Evolutionary conservation across 768 basidiomycete species (phyloP).

Genomic region (Boletales sp.): DNA sequence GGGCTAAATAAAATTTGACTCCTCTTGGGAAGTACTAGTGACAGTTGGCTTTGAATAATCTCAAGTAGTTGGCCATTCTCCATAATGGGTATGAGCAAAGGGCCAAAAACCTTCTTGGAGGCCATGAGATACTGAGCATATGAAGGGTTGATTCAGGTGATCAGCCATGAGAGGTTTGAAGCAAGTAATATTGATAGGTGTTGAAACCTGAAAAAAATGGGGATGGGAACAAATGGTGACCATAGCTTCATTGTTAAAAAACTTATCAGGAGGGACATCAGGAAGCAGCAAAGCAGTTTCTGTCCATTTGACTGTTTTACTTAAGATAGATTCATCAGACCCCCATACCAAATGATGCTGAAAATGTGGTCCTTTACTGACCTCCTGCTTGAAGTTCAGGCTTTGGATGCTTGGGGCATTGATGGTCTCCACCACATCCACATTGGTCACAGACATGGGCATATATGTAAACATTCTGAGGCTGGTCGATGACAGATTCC

Average conservation of each 20-base stretch:
- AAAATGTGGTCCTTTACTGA: neutral
- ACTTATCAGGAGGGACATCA: neutral
- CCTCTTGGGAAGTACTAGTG: too few species aligned
- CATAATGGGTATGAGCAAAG: constrained; percentile 25
- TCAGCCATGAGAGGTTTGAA: constrained; percentile 24
- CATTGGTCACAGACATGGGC: neutral
- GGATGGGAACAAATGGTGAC: constrained; percentile 7
- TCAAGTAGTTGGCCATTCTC: neutral
- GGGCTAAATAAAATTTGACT: neutral
- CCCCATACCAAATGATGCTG: neutral
- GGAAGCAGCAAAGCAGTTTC: neutral
- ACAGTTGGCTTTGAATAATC: too few species aligned
- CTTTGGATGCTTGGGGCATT: neutral
- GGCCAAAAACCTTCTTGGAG: constrained; percentile 47
- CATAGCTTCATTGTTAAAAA: neutral
- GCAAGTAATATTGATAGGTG: constrained; percentile 32
- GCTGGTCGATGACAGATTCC: neutral
- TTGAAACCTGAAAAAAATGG: constrained; percentile 35
- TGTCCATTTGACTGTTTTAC: neutral
- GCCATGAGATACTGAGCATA: constrained; percentile 28
- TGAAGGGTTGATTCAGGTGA: constrained; percentile 39
- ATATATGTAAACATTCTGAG: neutral
- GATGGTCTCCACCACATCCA: neutral
- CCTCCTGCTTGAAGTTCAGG: neutral
- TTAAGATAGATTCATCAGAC: neutral